A percentile compares a stretch with the other conserved stretches of the same genome.
phyloP scores from a whole-genome alignment of 2,329 filamentous ascomycete genomes.

The Cadophora sp. region DNA sequence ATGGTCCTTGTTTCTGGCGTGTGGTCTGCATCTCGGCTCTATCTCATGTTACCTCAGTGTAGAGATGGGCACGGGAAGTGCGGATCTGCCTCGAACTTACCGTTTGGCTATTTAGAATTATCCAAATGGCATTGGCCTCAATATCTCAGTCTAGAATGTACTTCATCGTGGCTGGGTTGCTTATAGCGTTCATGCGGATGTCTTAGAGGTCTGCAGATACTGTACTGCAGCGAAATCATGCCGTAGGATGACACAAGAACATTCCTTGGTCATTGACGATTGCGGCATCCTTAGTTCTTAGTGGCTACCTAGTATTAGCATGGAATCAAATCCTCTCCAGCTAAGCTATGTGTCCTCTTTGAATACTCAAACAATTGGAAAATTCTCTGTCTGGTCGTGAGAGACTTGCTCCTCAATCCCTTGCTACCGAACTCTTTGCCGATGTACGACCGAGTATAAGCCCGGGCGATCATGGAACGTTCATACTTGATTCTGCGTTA shows the following conservation, averaged over 20 bases:
- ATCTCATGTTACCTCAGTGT: conserved; percentile 1
- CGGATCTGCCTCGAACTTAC: too few species aligned
- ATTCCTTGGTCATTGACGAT: neutral
- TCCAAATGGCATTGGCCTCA: neutral
- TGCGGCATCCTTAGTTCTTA: too few species aligned
- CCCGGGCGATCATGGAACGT: too few species aligned
- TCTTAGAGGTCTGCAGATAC: neutral
- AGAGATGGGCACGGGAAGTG: neutral
- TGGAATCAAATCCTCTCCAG: too few species aligned
- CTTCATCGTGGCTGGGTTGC: neutral
- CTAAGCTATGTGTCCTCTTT: too few species aligned
- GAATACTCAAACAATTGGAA: too few species aligned
- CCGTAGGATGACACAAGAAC: neutral
- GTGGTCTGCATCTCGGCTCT: neutral
- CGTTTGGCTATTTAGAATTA: neutral
- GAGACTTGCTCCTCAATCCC: too few species aligned
- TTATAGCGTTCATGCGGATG: neutral
- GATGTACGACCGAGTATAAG: too few species aligned
- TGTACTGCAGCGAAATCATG: neutral
- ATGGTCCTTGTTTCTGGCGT: neutral
- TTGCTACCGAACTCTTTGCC: too few species aligned
- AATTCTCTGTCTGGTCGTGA: too few species aligned
- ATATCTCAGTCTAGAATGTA: neutral
- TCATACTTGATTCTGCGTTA: too few species aligned
- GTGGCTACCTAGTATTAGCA: too few species aligned